Percentiles rank a stretch among this genome's conserved stretches.
These are phyloP conservation scores for Rutidosis leptorrhynchoides DNA, from an alignment of 129 eudicot species.

Conservation along the genomic window DNA sequence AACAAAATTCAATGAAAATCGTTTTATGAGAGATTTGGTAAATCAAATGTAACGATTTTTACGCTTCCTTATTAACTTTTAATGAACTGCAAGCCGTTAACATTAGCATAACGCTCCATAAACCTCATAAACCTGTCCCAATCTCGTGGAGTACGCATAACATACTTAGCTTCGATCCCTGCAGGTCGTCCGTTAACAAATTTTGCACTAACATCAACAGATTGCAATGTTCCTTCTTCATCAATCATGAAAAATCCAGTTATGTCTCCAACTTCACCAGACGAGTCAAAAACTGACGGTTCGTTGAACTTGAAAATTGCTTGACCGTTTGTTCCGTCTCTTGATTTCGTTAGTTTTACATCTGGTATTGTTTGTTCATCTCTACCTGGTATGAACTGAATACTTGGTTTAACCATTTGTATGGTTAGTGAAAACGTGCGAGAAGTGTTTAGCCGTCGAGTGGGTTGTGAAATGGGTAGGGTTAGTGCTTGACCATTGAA, in stretches of 20 bases:
- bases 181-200: slow-evolving; percentile 90
- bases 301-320: slow-evolving; percentile 77
- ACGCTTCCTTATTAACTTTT: slow-evolving; percentile 63
- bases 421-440: slow-evolving; percentile 37
- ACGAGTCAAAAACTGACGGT: slow-evolving; percentile 98
- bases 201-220: slow-evolving; percentile 78
- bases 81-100: slow-evolving; percentile 82
- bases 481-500: slow-evolving; percentile 57
- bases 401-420: slow-evolving; percentile 70
- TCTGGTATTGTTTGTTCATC: slow-evolving; percentile 94
- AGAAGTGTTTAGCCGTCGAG: slow-evolving; percentile 28
- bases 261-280: slow-evolving; percentile 91
- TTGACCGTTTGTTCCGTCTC: slow-evolving; percentile 89
- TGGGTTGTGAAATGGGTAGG: slow-evolving; percentile 26
- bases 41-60: slow-evolving; percentile 23
- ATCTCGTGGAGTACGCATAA: slow-evolving; percentile 85
- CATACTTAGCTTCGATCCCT: slow-evolving; percentile 83
- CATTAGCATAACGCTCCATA: slow-evolving; percentile 92
- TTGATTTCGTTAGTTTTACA: slow-evolving; percentile 84
- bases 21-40: background rate
- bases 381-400: slow-evolving; percentile 92
- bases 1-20: slow-evolving; percentile 6
- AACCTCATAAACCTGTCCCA: slow-evolving; percentile 99
- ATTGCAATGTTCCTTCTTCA: slow-evolving; percentile 83
- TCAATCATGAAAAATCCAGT: slow-evolving; percentile 97